Base-by-base conservation (phyloP, 257 asterid species). In the Cruciata laevipes region DNA sequence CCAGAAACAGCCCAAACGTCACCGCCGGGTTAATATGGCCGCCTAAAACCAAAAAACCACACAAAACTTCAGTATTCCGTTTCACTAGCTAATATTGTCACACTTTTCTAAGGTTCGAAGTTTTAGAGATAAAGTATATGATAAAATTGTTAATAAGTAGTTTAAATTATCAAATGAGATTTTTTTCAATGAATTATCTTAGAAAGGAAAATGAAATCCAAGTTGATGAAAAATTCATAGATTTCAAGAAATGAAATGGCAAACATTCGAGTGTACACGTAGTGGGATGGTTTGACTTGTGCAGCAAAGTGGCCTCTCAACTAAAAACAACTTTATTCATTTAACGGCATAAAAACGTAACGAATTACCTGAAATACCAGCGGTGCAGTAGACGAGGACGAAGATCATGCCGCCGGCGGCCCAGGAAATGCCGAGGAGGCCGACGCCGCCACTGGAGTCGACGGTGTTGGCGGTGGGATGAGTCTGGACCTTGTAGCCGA, bases 11-110 rank as follows among this genome's bases (percentile, higher is more conserved):
- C 53, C 85, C 87, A 44, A 78, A 79, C 0, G 80, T 80, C 76
- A 80, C 82, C 37, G 84, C 84, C n/a, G 86, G 84, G 44, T 83
- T 83, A 1, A 83, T 76, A 38, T 83, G 88, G 4, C 86, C 86
- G 3, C 86, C 89, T 81, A 3, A 42, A 59, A 59, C 1, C 3
- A 16, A 25, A 25, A 12, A 59, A 13, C 6, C 0, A 53, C 25
- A 6, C 6, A 44, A 16, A 44, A 16, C 53, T 13, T 44, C 14
- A 44, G 3, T 44, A n/a, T 3, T 14, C 7, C 14, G 53, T 14
- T 13, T 44, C 53, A 40, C 49, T 40, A 40, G 1, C 8, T 1
- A 11, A 1, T 0, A 3, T 40, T 40, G 9, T 40, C 3, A 0
- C 2, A 35, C 9, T 35, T 35, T 7, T 35, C 1, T 8, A 35